phyloP scores from a whole-genome alignment of 2,329 filamentous ascomycete genomes.

The Hyphodiscus sp. region DNA sequence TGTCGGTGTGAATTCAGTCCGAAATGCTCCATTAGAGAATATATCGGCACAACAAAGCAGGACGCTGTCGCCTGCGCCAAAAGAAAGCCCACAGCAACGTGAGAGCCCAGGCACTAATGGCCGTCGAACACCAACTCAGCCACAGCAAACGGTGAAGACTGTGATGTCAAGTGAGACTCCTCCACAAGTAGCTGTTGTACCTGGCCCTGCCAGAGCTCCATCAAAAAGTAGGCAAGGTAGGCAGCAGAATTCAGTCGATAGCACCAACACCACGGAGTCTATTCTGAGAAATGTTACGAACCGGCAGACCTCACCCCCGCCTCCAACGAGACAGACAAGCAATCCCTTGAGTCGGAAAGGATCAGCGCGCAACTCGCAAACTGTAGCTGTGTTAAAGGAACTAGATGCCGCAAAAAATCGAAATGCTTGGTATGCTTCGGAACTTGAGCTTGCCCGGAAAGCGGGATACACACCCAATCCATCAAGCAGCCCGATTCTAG shows the following conservation, averaged over 20 bases:
- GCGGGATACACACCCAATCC: constrained; percentile 74
- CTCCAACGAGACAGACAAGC: constrained; percentile 49
- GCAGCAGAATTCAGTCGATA: constrained; percentile 63
- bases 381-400: constrained; percentile 75
- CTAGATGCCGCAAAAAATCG: constrained; percentile 76
- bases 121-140: constrained; percentile 57
- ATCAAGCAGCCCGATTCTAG: constrained; percentile 64
- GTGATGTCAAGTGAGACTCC: constrained; percentile 16
- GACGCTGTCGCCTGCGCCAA: constrained; percentile 25
- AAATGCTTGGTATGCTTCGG: constrained; percentile 96
- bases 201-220: constrained; percentile 32
- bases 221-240: constrained; percentile 48
- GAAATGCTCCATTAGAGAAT: constrained; percentile 38
- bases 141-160: constrained; percentile 32
- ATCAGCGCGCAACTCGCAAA: constrained; percentile 48
- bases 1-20: constrained; percentile 15
- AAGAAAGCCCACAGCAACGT: constrained; percentile 35
- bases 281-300: constrained; percentile 36
- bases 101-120: constrained; percentile 53
- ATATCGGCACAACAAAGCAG: constrained; percentile 36
- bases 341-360: constrained; percentile 55
- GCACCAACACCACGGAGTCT: constrained; percentile 47
- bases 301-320: constrained; percentile 51
- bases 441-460: constrained; percentile 85
- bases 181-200: constrained; percentile 21